Evolutionary conservation across 2,329 filamentous ascomycete genomes (phyloP).

Genomic region (Albifimbria verrucaria): DNA sequence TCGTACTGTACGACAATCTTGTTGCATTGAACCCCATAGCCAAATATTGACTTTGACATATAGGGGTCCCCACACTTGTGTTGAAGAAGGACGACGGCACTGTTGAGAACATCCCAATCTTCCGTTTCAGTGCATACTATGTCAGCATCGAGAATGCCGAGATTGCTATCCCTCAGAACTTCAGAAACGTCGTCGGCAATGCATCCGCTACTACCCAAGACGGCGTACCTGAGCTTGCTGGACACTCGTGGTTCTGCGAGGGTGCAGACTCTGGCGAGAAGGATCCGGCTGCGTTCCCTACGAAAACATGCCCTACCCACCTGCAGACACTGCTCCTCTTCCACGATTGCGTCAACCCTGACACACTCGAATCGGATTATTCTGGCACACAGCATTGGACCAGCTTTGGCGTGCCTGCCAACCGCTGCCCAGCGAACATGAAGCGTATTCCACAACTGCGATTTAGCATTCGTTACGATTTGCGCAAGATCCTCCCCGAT

Average conservation of each 20-base stretch:
- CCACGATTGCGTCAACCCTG: neutral
- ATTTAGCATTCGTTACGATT: slow-evolving; percentile 42
- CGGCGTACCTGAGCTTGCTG: neutral
- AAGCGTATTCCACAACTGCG: slow-evolving; percentile 23
- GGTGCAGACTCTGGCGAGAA: neutral
- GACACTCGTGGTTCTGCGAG: neutral
- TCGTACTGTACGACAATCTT: neutral
- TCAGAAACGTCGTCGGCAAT: neutral
- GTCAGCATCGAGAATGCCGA: neutral
- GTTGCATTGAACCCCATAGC: neutral
- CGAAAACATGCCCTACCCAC: neutral
- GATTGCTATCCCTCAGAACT: neutral
- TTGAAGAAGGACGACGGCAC: neutral
- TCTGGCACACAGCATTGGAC: neutral
- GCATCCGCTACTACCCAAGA: neutral
- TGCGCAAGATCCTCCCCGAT: slow-evolving; percentile 32
- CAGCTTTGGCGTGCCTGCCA: neutral
- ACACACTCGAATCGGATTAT: neutral
- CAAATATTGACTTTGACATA: neutral
- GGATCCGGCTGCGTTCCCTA: neutral
- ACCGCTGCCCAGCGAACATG: neutral
- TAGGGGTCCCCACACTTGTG: neutral
- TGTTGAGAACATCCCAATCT: neutral
- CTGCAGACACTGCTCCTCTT: neutral
- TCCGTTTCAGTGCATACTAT: neutral